phyloP scores from a whole-genome alignment of 352 stramenopile genomes.

The Phytophthora idaei region DNA sequence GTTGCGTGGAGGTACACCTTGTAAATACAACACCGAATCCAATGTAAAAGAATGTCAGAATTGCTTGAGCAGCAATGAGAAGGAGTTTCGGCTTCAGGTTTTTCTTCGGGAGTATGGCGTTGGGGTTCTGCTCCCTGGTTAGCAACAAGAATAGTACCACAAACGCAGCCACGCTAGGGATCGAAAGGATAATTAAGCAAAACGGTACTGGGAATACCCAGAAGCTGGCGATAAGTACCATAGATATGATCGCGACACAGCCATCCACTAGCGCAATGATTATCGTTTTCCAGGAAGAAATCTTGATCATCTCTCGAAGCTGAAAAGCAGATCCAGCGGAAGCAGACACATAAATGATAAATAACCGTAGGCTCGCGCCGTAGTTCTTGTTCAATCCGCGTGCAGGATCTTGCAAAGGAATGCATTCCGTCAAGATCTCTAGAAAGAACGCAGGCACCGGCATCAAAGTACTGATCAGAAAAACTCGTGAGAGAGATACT shows the following conservation, averaged over 20 bases:
- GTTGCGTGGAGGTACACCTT: background rate
- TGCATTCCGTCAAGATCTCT: slow-evolving; percentile 11
- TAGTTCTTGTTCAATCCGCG: slow-evolving; percentile 15
- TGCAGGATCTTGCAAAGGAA: slow-evolving; percentile 22
- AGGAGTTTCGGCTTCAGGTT: slow-evolving; percentile 8
- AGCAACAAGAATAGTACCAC: slow-evolving; percentile 5
- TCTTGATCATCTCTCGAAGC: slow-evolving; percentile 8
- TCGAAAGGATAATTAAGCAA: slow-evolving; percentile 10
- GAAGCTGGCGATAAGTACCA: background rate
- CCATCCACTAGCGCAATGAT: slow-evolving; percentile 2
- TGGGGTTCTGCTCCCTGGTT: background rate
- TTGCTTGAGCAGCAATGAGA: slow-evolving; percentile 10
- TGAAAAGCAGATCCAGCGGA: slow-evolving; percentile 10
- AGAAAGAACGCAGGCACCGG: slow-evolving; percentile 1
- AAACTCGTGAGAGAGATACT: slow-evolving; percentile 1
- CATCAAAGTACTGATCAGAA: slow-evolving; percentile 14
- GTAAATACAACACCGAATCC: slow-evolving; percentile 13
- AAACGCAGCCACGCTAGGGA: background rate
- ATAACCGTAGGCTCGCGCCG: slow-evolving; percentile 7
- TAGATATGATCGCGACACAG: background rate
- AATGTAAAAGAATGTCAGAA: slow-evolving; percentile 15
- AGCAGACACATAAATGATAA: slow-evolving; percentile 4
- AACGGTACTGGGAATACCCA: slow-evolving; percentile 24
- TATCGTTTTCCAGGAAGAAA: slow-evolving; percentile 2
- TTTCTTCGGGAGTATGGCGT: background rate